Base-by-base conservation (phyloP, 1,284 basidiomycete species). In the Boletellus deceptivus region DNA sequence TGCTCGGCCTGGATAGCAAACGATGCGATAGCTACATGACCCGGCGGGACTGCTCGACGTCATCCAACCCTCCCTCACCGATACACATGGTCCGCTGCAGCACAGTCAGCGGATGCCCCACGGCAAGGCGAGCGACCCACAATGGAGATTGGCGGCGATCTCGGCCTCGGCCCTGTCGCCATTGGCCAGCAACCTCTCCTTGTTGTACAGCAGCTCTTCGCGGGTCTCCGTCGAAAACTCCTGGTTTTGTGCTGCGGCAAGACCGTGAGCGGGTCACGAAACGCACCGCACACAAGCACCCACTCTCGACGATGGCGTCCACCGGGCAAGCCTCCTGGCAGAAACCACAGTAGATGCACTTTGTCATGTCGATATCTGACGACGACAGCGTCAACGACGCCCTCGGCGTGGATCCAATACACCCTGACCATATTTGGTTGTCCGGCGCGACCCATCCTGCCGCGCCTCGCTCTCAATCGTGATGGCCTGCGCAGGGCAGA, bases 291-390 rank as follows among this genome's bases (percentile, higher is more conserved):
- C 8, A 39, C 46, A 29, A 22, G 52, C 35, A 78, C 91, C 64
- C 69, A 95, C 93, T 98, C 78, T 99, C 97, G 54, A 99, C 97
- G 64, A 99, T 99, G 51, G 97, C 97, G 72, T 99, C 97, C 53
- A 99, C 97, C 13, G 97, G 97, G 73, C 97, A 99, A 31, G 97
- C 97, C 76, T 99, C 97, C 74, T 97, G 94, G 74, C 93, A 95
- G 79, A 95, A 95, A 53, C 93, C 93, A 72, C 94, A 98, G 77
- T 98, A 98, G 68, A 98, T 98, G 73, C 95, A 98, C 79, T 85
- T 91, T 50, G 89, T 91, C 88, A 91, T 98, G 72, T 98, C 96
- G 65, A 98, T 93, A 73, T 97, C 92, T 93, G 56, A 17, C 47
- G 51, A 51, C 37, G 18, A 46, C 17, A 18, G 40, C 54, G 14